Evolutionary conservation across 768 basidiomycete species (phyloP).

Genomic region (Clitopilus hobsonii): DNA sequence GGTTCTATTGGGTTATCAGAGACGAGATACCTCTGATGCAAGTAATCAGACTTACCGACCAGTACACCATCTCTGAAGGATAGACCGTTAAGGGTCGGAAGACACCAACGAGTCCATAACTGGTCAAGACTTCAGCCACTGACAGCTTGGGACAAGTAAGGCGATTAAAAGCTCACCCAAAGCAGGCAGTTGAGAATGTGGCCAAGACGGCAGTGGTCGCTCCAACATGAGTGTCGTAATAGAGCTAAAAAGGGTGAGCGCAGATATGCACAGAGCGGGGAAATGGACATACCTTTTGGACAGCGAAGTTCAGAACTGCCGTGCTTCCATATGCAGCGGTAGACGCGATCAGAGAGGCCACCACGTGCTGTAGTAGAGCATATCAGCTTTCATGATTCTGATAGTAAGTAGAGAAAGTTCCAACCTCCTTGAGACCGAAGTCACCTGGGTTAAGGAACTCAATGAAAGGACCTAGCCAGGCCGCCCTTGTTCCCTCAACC

Average conservation of each 20-base stretch:
- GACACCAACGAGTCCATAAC: slow-evolving; percentile 57
- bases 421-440: slow-evolving; percentile 57
- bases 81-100: slow-evolving; percentile 56
- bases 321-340: slow-evolving; percentile 50
- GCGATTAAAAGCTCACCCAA: slow-evolving; percentile 36
- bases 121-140: slow-evolving; percentile 11
- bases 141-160: not conserved
- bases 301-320: slow-evolving; percentile 57
- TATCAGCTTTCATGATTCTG: not conserved
- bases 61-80: slow-evolving; percentile 63
- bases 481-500: slow-evolving; percentile 40
- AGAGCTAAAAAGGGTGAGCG: slow-evolving; percentile 35
- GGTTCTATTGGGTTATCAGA: slow-evolving; percentile 27
- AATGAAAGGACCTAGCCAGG: slow-evolving; percentile 32
- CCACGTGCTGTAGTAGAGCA: slow-evolving; percentile 41
- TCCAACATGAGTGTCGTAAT: slow-evolving; percentile 52
- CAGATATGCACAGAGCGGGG: not conserved
- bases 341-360: slow-evolving; percentile 51
- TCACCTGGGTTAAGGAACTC: slow-evolving; percentile 52
- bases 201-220: slow-evolving; percentile 55
- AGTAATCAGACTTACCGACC: slow-evolving; percentile 33
- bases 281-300: slow-evolving; percentile 38
- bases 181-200: slow-evolving; percentile 61
- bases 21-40: not conserved
- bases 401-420: slow-evolving; percentile 5